Evolutionary conservation across 2,329 filamentous ascomycete species (phyloP).

Genomic region (Xylaria digitata): DNA sequence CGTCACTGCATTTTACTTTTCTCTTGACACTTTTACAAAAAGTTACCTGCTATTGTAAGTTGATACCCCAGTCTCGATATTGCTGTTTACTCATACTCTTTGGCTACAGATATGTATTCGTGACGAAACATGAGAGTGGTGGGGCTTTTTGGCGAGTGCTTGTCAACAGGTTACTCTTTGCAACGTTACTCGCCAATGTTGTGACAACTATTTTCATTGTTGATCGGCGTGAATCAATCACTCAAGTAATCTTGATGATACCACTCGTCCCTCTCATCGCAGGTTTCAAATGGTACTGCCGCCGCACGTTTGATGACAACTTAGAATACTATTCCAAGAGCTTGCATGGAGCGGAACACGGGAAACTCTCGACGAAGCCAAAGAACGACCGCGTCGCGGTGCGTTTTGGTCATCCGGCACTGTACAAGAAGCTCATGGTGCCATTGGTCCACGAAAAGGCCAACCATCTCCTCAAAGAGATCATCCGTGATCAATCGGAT

Average conservation of each 20-base stretch:
- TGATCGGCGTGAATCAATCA: constrained; percentile 67
- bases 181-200: constrained; percentile 39
- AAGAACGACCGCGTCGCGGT: constrained; percentile 75
- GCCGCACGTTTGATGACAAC: constrained; percentile 71
- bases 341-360: constrained; percentile 59
- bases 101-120: constrained; percentile 75
- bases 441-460: constrained; percentile 94
- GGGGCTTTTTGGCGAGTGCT: constrained; percentile 90
- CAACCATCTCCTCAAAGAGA: constrained; percentile 81
- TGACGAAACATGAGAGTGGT: constrained; percentile 94
- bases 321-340: constrained; percentile 74
- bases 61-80: neutral
- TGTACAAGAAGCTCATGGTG: constrained; percentile 90
- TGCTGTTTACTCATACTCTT: constrained; percentile 10
- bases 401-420: constrained; percentile 87
- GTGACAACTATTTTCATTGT: constrained; percentile 69
- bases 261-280: constrained; percentile 81
- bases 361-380: constrained; percentile 59
- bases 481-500: constrained; percentile 83
- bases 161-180: constrained; percentile 73
- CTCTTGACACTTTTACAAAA: constrained; percentile 85
- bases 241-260: constrained; percentile 71
- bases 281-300: constrained; percentile 86
- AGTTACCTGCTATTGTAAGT: constrained; percentile 82
- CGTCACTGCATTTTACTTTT: constrained; percentile 88